Conservation (phyloP, 2,329 filamentous ascomycete genomes). For the Erysiphe neolycopersici region DNA sequence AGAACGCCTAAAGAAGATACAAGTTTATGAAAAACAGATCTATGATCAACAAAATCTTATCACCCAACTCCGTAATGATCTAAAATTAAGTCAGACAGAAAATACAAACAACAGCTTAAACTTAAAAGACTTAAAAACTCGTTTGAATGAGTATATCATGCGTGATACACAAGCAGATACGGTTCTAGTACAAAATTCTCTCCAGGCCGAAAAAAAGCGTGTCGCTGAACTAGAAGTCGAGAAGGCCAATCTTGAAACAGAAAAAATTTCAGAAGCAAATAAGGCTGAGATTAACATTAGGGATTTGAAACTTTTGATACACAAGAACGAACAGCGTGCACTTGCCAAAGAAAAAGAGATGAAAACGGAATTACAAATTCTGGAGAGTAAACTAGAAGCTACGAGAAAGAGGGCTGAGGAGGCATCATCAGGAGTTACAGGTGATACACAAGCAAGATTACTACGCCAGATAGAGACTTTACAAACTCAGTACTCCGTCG, state of each 20-base stretch:
- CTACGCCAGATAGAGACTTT: constrained; percentile 84
- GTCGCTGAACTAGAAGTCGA: constrained; percentile 28
- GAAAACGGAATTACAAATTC: constrained; percentile 44
- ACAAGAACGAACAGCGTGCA: constrained; percentile 43
- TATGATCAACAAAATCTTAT: constrained; percentile 26
- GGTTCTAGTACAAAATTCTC: constrained; percentile 36
- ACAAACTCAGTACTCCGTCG: constrained; percentile 82
- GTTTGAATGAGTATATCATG: constrained; percentile 39
- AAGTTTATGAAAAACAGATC: constrained; percentile 27
- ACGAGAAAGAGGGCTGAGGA: constrained; percentile 73
- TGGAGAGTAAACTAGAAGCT: constrained; percentile 76
- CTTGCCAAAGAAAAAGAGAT: constrained; percentile 48
- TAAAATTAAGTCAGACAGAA: constrained; percentile 35
- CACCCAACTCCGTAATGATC: constrained; percentile 25
- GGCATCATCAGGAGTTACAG: constrained; percentile 52
- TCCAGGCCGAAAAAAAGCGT: constrained; percentile 36
- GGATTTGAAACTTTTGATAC: constrained; percentile 45
- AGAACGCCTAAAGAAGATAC: constrained; percentile 21
- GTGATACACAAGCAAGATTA: constrained; percentile 69
- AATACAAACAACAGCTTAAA: constrained; percentile 33
- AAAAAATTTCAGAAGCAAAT: constrained; percentile 50
- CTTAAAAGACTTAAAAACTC: constrained; percentile 40
- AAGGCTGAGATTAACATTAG: constrained; percentile 41
- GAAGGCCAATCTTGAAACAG: constrained; percentile 40
- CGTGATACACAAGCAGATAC: constrained; percentile 39